Base-by-base conservation (phyloP, 768 basidiomycete species). In the Russula sp. region DNA sequence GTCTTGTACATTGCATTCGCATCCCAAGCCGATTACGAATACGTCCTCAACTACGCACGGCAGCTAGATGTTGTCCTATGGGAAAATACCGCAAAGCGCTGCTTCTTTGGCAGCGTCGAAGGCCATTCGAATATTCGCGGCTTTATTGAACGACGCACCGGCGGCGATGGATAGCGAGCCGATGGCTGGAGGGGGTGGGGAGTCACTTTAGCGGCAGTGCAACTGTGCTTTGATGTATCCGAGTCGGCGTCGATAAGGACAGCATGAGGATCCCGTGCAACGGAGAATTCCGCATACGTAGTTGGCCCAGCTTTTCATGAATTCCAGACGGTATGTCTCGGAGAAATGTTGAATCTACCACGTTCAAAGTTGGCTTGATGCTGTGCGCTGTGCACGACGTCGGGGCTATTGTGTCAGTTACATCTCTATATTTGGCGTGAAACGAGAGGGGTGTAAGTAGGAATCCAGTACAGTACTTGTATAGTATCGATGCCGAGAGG, bases 1-100 rank as follows among this genome's bases (percentile, higher is more conserved):
- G 93, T 87, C 72, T 82, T 97, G 45, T 97, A 95, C 76, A 93
- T 85, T 47, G 85, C 86, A 52, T 97, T 97, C 73, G 83, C 87
- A 31, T 90, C 92, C 18, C 84, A 87, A 71, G 86, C 85, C 32
- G 94, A 96, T 76, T 96, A 92, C 73, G 87, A 92, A 65, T 84
- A 89, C 65, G 92, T 94, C 7, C 77, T 90, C 40, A 82, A 88
- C 66, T 95, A 97, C 67, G 94, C 94, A 40, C 85, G 82, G 70
- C 84, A 93, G 73, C 76, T 95, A 44, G 85, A 82, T 62, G 86
- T 91, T 39, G 87, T 95, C 14, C 65, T 95, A 52, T 94, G 92
- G 91, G 91, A 94, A 75, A 91, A 82, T 71, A 63, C 81, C 27
- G 70, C 77, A 31, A 86, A 85, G 70, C 81, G 90, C 61, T 88